Evolutionary conservation across 805 yeast genomes (phyloP), one percentile per base, ranked within the genome.

Genomic region (Myxozyma vanderwaltii): DNA sequence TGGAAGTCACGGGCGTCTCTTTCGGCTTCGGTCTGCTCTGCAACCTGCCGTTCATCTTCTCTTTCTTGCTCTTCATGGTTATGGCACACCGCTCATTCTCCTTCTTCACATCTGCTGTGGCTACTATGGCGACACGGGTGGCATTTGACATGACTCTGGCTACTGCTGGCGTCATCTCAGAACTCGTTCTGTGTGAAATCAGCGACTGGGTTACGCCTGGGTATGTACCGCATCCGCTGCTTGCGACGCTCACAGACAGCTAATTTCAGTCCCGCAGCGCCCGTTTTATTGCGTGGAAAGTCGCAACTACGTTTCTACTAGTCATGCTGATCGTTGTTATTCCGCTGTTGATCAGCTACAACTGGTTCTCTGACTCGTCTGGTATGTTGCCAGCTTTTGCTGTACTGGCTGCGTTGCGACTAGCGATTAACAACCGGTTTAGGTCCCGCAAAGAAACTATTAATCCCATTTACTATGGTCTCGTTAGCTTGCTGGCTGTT

Each of bases 151-250:
- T 62, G 17, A 55, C 65, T 33, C 56, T 62, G 29, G 65, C 64
- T 10, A 60, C 65, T 6, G 65, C 65, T n/a, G 65, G 65, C n/a
- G 68, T 71, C n/a, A 59, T 74, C 7, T 68, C 71, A 33, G 72
- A 72, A 63, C 71, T 76, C 40, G 76, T 74, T 8, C 66, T 76
- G 39, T 75, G 77, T 62, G 79, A 76, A 56, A 72, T 76, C 51
- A 47, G 58, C 54, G 61, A 70, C 70, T 27, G 74, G 71, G 49
- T 52, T 36, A 29, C 61, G 57, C 56, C 67, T 63, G 49, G 66
- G 65, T 61, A 38, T 6, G 65, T 41, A 6, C 17, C 24, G 17
- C 44, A 21, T 29, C 19, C 36, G 17, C 3, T 33, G 12, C 13
- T 3, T 6, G 12, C 7, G 3, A 13, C 19, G 36, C 15, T 7